Evolutionary conservation across 2,329 filamentous ascomycete species (phyloP).

Genomic region (Aureobasidium sp.): DNA sequence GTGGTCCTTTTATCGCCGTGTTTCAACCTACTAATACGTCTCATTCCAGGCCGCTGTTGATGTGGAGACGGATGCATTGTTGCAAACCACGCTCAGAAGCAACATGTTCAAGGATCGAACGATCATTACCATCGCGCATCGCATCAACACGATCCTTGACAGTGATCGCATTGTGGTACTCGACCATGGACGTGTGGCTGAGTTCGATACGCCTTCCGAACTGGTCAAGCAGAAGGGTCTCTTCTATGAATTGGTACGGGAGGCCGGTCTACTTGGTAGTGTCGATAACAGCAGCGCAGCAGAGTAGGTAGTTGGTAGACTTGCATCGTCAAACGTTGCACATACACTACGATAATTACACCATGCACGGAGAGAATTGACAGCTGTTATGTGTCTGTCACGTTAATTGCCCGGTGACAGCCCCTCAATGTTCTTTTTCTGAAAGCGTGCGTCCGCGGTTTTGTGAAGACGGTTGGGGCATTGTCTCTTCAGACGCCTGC

Average conservation of each 20-base stretch:
- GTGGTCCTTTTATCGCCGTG: conserved; percentile 38
- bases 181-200: conserved; percentile 79
- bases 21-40: conserved; percentile 4
- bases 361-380: conserved; percentile 1
- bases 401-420: background rate
- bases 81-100: conserved; percentile 55
- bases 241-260: conserved; percentile 86
- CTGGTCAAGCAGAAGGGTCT: conserved; percentile 67
- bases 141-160: conserved; percentile 93
- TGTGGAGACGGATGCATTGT: conserved; percentile 57
- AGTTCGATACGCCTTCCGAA: conserved; percentile 80
- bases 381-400: conserved; percentile 9
- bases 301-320: background rate
- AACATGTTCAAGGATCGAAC: conserved; percentile 78
- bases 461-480: background rate
- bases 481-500: background rate
- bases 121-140: conserved; percentile 96
- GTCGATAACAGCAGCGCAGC: conserved; percentile 16
- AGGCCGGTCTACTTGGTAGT: conserved; percentile 64
- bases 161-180: conserved; percentile 88
- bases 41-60: conserved; percentile 53
- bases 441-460: background rate
- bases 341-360: background rate
- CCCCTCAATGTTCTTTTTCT: background rate
- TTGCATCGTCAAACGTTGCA: background rate